Percentiles rank a stretch among this genome's conserved stretches.
phyloP scores from a whole-genome alignment of 768 basidiomycete species.

The Asterophora lycoperdoides region DNA sequence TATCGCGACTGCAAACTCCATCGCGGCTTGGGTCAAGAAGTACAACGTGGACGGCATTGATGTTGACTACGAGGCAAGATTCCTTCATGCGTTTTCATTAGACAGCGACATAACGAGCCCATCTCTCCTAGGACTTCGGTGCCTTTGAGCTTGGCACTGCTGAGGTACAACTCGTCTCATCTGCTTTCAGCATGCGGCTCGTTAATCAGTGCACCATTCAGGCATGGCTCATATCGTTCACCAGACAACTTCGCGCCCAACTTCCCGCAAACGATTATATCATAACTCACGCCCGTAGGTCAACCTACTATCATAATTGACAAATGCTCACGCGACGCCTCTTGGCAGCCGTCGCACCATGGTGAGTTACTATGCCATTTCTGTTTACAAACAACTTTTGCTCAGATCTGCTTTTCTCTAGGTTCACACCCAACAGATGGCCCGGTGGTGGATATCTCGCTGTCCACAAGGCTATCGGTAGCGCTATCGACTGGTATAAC shows the following conservation, averaged over 20 bases:
- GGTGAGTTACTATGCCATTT: conserved; percentile 21
- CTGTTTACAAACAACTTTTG: neutral
- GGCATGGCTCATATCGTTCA: conserved; percentile 53
- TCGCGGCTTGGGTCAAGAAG: conserved; percentile 62
- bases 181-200: neutral
- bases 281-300: conserved; percentile 52
- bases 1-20: conserved; percentile 52
- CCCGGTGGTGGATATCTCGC: conserved; percentile 52
- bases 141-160: conserved; percentile 54
- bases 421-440: conserved; percentile 40
- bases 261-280: conserved; percentile 49
- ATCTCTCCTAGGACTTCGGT: conserved; percentile 47
- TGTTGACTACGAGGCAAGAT: conserved; percentile 61
- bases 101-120: neutral
- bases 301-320: neutral
- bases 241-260: conserved; percentile 42
- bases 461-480: conserved; percentile 50
- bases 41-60: conserved; percentile 66
- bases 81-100: neutral
- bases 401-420: conserved; percentile 13
- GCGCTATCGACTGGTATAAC: conserved; percentile 63
- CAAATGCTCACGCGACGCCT: neutral
- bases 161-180: conserved; percentile 33
- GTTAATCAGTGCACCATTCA: conserved; percentile 11
- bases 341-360: conserved; percentile 44